Evolutionary conservation across 1,284 basidiomycete species (phyloP).

Genomic region (Malassezia yamatoensis): DNA sequence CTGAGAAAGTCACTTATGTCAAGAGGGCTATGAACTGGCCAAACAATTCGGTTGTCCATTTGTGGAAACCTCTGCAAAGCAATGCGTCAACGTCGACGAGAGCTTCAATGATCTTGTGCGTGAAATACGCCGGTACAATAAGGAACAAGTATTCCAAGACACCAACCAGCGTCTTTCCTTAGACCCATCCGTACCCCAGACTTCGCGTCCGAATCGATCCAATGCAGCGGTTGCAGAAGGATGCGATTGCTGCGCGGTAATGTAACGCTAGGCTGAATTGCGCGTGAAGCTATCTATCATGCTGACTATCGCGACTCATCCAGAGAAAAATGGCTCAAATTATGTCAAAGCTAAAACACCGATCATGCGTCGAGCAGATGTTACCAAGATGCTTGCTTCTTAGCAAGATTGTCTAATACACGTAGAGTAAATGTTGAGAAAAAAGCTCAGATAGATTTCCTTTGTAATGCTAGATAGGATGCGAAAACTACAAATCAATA

Average conservation of each 20-base stretch:
- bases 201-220: not conserved
- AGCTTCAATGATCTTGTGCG: slow-evolving; percentile 94
- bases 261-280: not conserved
- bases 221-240: not conserved
- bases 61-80: slow-evolving; percentile 97
- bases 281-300: too few relatives aligned
- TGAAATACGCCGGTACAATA: slow-evolving; percentile 93
- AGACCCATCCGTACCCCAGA: not conserved
- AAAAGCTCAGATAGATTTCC: too few relatives aligned
- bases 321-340: too few relatives aligned
- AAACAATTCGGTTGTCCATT: slow-evolving; percentile 94
- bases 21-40: slow-evolving; percentile 93
- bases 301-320: too few relatives aligned
- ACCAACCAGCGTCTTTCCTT: not conserved
- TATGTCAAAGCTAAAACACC: too few relatives aligned
- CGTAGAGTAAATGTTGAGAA: too few relatives aligned
- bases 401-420: too few relatives aligned
- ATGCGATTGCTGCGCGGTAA: slow-evolving; percentile 9
- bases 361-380: too few relatives aligned
- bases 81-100: slow-evolving; percentile 96
- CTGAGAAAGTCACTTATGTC: not conserved
- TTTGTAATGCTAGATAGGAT: too few relatives aligned
- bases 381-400: too few relatives aligned
- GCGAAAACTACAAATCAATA: too few relatives aligned
- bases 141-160: slow-evolving; percentile 34